Evolutionary conservation across 345 rosid genomes (phyloP), one percentile per base, ranked within the genome.

Genomic region (Linum trigynum): DNA sequence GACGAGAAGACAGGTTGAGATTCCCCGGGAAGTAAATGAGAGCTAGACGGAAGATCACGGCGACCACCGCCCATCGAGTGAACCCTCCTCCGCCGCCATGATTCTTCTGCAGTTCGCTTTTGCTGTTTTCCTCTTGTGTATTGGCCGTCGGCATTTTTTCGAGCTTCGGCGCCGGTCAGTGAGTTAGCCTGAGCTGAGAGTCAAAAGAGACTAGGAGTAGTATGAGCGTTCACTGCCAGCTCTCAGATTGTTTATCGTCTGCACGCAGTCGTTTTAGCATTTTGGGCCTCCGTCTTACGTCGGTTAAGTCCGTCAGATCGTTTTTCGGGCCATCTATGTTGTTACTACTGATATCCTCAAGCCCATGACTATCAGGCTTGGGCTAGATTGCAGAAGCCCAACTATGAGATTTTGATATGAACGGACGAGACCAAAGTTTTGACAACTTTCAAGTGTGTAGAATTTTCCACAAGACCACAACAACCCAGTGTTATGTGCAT

Each of bases 1-100:
- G 97, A 42, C 99, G 95, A 23, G 92, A 84, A 63, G 92, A 80
- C 55, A 92, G 78, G 61, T 82, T 81, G 70, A 90, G 92, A 68
- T 77, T 79, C 63, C 72, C 70, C 1, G 84, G 79, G 78, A 83
- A 85, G 64, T 77, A 83, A 57, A 86, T 77, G 61, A 90, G 80
- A 11, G 82, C 60, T 14, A 82, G 77, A 67, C 95, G 66, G 74
- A 83, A 71, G 23, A 77, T 0, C 16, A 83, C 76, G 17, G 92
- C 78, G 1, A 81, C 58, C 2, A 64, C 36, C 38, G 69, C 68
- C 95, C 92, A 88, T 61, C 59, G 65, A 90, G 90, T 84, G 63
- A 84, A 85, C 16, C 70, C 55, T 69, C 40, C 69, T 65, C 59
- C 61, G 65, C 65, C 71, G 62, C 58, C 60, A 1, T 23, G 32